Evolutionary conservation across 495 filamentous ascomycete genomes (phyloP), one percentile per base, ranked within the genome.

Genomic region (Tricharina praecox): DNA sequence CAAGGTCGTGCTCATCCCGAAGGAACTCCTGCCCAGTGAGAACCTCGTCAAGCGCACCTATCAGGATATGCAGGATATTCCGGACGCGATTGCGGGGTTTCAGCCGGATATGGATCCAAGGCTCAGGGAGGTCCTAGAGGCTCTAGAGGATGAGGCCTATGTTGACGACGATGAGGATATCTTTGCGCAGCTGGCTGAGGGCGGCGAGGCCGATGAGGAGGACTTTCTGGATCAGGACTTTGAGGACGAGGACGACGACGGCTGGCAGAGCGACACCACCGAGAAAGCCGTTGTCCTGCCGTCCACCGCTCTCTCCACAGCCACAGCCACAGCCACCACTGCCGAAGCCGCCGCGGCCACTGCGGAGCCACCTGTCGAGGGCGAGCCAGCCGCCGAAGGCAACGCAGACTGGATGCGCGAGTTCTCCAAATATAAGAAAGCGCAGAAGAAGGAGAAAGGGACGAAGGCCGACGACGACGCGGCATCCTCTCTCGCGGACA

Each of bases 51-150:
- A 77, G 53, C 64, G 74, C 20, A 84, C 81, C 24, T 96, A 94
- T 63, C 85, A 95, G 62, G 81, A 90, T 39, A 85, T 94, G 64
- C 88, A 95, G 65, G 74, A 95, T 57, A 66, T 95, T 5, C 92
- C 88, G 0, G 92, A 96, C 68, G 78, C 70, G 7, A 76, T 99
- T 55, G 77, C 78, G 1, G 92, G 92, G 0, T 95, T 99, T 60
- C 80, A 95, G 64, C 92, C 92, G 2, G 85, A 96, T 59, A 99
- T 99, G 92, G 92, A 99, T 64, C 88, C 86, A 3, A 70, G 92
- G 18, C 62, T 99, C 51, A 73, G 92, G 18, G 92, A 99, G 64
- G 85, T 85, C 2, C 63, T 99, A 47, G 88, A 95, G 63, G 92
- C 92, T 1, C 67, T 99, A 24, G 90, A 99, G 53, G 92, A 99